Evolutionary conservation across 2,329 filamentous ascomycete species (phyloP), one percentile per base, ranked within the genome.

Genomic region (Zymoseptoria pseudotritici): DNA sequence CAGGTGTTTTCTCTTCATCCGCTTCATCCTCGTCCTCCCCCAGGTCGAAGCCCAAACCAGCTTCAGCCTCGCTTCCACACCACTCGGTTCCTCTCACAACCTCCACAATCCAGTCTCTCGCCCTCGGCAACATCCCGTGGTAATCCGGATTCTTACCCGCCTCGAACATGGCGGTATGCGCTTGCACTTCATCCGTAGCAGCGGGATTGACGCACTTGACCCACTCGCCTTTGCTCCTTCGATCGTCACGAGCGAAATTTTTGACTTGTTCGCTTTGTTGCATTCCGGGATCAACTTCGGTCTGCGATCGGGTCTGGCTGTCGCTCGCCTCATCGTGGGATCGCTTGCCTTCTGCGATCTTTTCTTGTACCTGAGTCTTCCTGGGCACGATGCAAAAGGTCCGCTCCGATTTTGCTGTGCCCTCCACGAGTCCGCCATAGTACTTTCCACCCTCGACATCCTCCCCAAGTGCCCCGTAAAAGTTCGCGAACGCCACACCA

Each of bases 341-440:
- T 54, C 58, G 55, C 20, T 59, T 56, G n/a, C 67, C 59, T 55
- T 71, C 70, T 10, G 65, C 61, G 13, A 66, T 67, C 8, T 64
- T 63, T 54, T 53, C 57, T 50, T 63, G 60, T 22, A 58, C 74
- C 17, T 58, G 58, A 63, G 77, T 76, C 58, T 80, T 82, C 65
- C 81, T 80, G 1, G 91, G 91, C 58, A 96, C 73, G 60, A 91
- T 90, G 76, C 92, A 96, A 72, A 97, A 99, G 0, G 93, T 97
- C 67, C 94, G 82, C 63, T 92, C 81, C 55, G 82, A 83, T 1
- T 87, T 86, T 19, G 89, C 74, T 42, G 90, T 81, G 78, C 57
- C 83, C 17, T 46, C 36, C 7, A 66, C 50, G n/a, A 59, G 55
- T 76, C 73, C 86, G 71, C 73, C 75, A 71, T 73, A 77, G 60